Percentiles rank a stretch among this genome's conserved stretches.
These are phyloP conservation scores for Agaricus sinodeliciosus DNA, from an alignment of 768 basidiomycete species.

Conservation along the genomic window DNA sequence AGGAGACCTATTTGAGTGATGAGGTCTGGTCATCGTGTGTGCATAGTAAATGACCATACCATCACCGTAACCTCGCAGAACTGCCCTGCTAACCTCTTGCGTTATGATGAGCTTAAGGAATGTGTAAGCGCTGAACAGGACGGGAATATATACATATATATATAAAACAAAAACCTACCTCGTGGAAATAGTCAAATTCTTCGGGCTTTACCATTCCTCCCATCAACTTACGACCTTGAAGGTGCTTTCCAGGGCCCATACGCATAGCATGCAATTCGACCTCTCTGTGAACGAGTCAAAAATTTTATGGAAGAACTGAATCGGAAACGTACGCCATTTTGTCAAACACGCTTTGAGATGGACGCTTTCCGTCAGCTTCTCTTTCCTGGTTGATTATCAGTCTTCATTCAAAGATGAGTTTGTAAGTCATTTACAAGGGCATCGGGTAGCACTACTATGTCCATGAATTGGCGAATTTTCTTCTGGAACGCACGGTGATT, in stretches of 20 bases:
- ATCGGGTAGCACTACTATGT: constrained; percentile 57
- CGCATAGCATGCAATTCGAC: constrained; percentile 85
- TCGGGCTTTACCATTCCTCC: constrained; percentile 79
- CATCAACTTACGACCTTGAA: constrained; percentile 77
- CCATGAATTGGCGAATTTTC: constrained; percentile 63
- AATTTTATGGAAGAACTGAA: constrained; percentile 41
- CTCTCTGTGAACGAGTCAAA: constrained; percentile 30
- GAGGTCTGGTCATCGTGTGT: background rate
- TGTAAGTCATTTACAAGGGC: constrained; percentile 16
- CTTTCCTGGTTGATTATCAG: constrained; percentile 23
- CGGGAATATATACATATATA: background rate
- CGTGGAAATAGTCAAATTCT: constrained; percentile 89
- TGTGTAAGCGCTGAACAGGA: background rate
- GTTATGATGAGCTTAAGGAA: constrained; percentile 63
- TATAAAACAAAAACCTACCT: constrained; percentile 29
- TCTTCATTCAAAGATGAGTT: background rate
- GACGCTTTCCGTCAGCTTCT: constrained; percentile 85
- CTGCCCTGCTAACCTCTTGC: constrained; percentile 71
- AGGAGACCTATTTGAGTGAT: constrained; percentile 44
- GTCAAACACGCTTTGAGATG: constrained; percentile 72
- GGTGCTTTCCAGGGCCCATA: constrained; percentile 89
- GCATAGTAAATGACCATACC: constrained; percentile 31
- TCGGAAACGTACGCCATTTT: constrained; percentile 74
- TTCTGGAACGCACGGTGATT: constrained; percentile 52
- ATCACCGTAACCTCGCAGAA: constrained; percentile 78